Percentiles rank a stretch among this genome's conserved stretches.
phyloP scores from a whole-genome alignment of 148 eudicot genomes.

The Oxyria digyna region DNA sequence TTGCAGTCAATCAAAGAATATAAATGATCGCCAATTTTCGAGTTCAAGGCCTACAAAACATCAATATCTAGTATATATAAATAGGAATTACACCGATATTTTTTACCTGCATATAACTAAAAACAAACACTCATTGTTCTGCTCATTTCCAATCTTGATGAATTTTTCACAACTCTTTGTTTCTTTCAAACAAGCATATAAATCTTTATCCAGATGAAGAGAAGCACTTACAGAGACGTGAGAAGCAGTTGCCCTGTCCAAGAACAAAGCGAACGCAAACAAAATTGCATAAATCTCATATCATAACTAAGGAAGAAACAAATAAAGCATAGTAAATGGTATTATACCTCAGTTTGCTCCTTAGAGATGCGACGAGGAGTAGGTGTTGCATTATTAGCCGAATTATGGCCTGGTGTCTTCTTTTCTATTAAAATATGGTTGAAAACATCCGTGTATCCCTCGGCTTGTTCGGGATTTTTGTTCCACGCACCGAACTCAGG shows the following conservation, averaged over 20 bases:
- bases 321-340: neutral
- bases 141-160: neutral
- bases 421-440: neutral
- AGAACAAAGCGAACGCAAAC: neutral
- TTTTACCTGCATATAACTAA: neutral
- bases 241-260: neutral
- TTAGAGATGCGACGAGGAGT: neutral
- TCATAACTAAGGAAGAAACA: neutral
- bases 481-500: conserved; percentile 4
- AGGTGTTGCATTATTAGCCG: neutral
- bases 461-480: conserved; percentile 4
- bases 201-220: neutral
- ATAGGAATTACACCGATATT: neutral
- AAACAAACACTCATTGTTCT: neutral
- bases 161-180: neutral
- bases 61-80: neutral
- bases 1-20: conserved; percentile 5
- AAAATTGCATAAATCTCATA: neutral
- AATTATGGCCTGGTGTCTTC: neutral
- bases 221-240: neutral
- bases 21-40: neutral
- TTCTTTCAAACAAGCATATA: neutral
- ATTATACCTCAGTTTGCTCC: neutral
- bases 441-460: conserved; percentile 5
- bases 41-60: neutral